Evolutionary conservation across 139 green algal species (phyloP), one percentile per base, ranked within the genome.

Genomic region (Chlorella sp.): DNA sequence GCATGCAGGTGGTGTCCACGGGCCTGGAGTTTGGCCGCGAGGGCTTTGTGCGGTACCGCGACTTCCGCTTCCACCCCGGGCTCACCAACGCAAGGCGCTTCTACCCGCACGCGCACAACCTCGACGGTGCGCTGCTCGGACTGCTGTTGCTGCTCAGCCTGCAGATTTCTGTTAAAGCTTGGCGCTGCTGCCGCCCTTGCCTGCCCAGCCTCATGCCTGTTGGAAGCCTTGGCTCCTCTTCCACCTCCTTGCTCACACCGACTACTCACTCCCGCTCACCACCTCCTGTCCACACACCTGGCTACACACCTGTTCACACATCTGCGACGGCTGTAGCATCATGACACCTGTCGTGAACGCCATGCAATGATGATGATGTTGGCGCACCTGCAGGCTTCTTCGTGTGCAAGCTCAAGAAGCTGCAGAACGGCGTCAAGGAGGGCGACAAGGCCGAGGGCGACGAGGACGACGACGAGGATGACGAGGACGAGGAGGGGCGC

Each of bases 391-490:
- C 81, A 94, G 91, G 92, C n/a, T 99, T 99, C 86, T 99, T 99
- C 70, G 96, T 99, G 49, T 97, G 91, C 87, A 99, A 98, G 86
- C 80, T 99, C 36, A 97, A 98, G 82, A 99, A 99, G 86, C 60
- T 97, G 34, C 88, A 81, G 62, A 97, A 98, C 77, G 75, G 74
- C 35, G 81, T 80, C 51, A 89, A 87, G 59, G 69, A 73, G 23
- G n/a, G n/a, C n/a, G 71, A 71, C 23, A 74, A 88, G 22, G 78
- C 85, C 31, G 70, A 61, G 1, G 69, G 68, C 29, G 70, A 73
- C n/a, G 70, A 72, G 31, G 76, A 88, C 23, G 80, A 82, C 55
- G 73, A 51, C 2, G 74, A 73, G n/a, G 67, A 49, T 36, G 78
- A 66, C 35, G 72, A 70, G 49, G 80, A 65, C 14, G 76, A 74